Base-by-base conservation (phyloP, 176 grass and related monocot species). In the Guadua angustifolia region DNA sequence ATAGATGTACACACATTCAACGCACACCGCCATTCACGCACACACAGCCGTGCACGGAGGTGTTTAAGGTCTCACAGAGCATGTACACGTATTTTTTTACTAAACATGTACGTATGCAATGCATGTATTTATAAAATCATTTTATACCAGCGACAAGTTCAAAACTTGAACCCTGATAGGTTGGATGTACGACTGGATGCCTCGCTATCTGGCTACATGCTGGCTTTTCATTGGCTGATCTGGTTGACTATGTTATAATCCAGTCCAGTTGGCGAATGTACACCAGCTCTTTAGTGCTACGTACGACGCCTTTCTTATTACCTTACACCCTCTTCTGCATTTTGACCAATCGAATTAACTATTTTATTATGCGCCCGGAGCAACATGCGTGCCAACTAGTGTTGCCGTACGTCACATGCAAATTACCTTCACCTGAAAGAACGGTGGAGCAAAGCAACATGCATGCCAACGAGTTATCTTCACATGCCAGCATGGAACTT, bases 331-430 rank as follows among this genome's bases (percentile, higher is more conserved):
- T 59, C 3, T 24, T 22, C 3, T 25, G 22, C 32, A 5, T 19
- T 22, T 25, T 25, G 74, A 76, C 53, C 39, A 40, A 76, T 19
- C 35, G 2, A 24, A n/a, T 15, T 58, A 40, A 9, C 6, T 21
- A 25, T 76, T 57, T 57, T 22, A 57, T 57, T 22, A 22, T 57
- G n/a, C 6, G 42, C n/a, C 68, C 7, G 12, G 11, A 70, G 67
- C 67, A 70, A 18, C 49, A 36, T 12, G 25, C 71, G 51, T 19
- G 46, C 16, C 45, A 73, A 26, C 42, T 51, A 73, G 70, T n/a
- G n/a, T 73, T 55, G 29, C 5, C 73, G 57, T 49, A 49, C 46
- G 46, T 44, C 14, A 44, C 36, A 76, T 59, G 74, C 74, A 43
- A 15, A 19, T 39, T 56, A 56, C 22, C 73, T 24, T 24, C 2